Base-by-base conservation (phyloP, 2,329 filamentous ascomycete species). In the Pseudogymnoascus sp. region DNA sequence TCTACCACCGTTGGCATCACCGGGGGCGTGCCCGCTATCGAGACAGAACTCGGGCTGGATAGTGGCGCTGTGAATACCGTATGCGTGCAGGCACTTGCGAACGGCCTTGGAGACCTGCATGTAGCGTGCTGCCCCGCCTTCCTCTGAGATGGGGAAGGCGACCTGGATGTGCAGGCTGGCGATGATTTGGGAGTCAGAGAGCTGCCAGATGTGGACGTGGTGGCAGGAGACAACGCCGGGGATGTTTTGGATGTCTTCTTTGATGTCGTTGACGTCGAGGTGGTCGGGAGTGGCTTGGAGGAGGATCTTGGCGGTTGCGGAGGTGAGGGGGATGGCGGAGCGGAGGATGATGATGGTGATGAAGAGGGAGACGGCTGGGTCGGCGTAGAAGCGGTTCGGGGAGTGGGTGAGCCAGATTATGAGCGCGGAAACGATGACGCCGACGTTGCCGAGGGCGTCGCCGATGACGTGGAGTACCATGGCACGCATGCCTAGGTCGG, bases 201-300 rank as follows among this genome's bases (percentile, higher is more conserved):
- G 83, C 74, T 97, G 93, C 94, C 94, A 99, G 65, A 99, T 92
- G 73, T 99, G 94, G 21, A 99, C 82, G 73, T 99, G 93, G 75
- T 99, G 94, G 71, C 92, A 96, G 72, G 89, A 91, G 64, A 94
- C 80, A 58, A 99, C 89, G 42, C 92, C 92, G 0, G 89, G 88
- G 5, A 99, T 84, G 13, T 83, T 78, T 71, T 92, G 85, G 61
- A 99, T 96, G 72, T 99, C 94, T 67, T 93, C 87, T 67, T 91
- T 89, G 74, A 99, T 93, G 64, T 97, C 90, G 66, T 92, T 88
- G 62, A 97, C 85, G 68, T 87, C 87, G 69, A 99, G 87, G 61
- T 93, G 89, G 63, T 92, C 87, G 0, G 94, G 94, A 0, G 94
- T 96, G 2, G 93, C 94, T 76, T 99, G 94, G 0, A 99, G 83